Evolutionary conservation across 345 rosid species (phyloP).

Genomic region (Eucalyptus curtisii): DNA sequence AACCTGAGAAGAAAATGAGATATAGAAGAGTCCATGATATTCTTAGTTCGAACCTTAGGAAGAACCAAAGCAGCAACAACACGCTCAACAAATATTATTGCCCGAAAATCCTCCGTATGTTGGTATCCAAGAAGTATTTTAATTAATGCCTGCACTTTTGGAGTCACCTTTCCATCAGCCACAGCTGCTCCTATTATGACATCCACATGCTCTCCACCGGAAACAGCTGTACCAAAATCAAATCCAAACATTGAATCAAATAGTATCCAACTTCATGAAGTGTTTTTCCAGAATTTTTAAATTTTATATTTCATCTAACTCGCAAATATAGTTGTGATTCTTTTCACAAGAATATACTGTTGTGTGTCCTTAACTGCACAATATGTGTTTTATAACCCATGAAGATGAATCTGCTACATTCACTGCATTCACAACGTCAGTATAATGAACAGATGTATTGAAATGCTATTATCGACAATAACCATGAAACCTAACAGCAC

Average conservation of each 20-base stretch:
- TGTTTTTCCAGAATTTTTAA: not conserved
- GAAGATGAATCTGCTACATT: not conserved
- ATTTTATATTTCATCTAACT: not conserved
- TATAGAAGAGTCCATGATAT: not conserved
- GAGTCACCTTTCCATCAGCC: conserved; percentile 99
- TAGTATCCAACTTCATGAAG: not conserved
- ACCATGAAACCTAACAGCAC: not conserved
- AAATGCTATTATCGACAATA: not conserved
- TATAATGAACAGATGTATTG: not conserved
- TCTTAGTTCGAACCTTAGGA: conserved; percentile 58
- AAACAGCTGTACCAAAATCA: conserved; percentile 48
- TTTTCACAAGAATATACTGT: not conserved
- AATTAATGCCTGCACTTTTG: conserved; percentile 85
- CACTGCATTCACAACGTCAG: not conserved
- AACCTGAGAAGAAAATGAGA: not conserved
- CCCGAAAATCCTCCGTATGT: conserved; percentile 90
- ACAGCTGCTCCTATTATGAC: conserved; percentile 92
- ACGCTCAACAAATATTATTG: conserved; percentile 96
- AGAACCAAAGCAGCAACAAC: conserved; percentile 98
- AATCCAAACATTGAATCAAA: not conserved
- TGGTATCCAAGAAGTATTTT: conserved; percentile 84
- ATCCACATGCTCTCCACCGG: conserved; percentile 98
- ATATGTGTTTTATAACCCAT: not conserved
- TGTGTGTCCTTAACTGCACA: not conserved
- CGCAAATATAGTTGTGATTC: not conserved